phyloP scores from a whole-genome alignment of 2,329 filamentous ascomycete species.

The Epicoccum sorghinum region DNA sequence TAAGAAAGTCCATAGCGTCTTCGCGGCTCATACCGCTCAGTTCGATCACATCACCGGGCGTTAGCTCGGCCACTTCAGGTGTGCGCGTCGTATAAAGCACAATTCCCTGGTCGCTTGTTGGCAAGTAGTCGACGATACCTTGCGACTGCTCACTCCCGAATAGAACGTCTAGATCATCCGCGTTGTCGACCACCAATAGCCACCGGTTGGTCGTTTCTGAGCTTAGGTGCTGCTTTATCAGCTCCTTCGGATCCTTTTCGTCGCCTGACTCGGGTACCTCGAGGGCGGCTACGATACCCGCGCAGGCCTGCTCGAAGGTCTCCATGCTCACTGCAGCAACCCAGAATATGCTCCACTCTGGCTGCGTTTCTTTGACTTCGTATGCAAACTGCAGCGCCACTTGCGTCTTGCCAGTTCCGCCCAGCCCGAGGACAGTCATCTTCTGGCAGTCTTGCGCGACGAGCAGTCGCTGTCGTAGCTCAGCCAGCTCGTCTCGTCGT shows the following conservation, averaged over 20 bases:
- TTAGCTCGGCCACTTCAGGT: constrained; percentile 15
- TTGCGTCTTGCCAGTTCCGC: constrained; percentile 42
- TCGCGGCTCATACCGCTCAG: constrained; percentile 10
- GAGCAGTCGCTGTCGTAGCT: constrained; percentile 33
- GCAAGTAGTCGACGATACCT: constrained; percentile 15
- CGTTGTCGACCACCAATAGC: constrained; percentile 35
- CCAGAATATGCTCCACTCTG: constrained; percentile 30
- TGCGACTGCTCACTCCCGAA: constrained; percentile 22
- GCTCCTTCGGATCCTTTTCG: constrained; percentile 25
- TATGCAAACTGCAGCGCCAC: constrained; percentile 41
- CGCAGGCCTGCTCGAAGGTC: constrained; percentile 27
- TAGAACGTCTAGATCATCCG: constrained; percentile 22
- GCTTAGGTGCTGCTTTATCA: constrained; percentile 30
- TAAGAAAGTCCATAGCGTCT: constrained; percentile 14
- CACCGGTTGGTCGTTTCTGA: constrained; percentile 19
- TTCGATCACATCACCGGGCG: constrained; percentile 18
- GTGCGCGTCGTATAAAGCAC: constrained; percentile 17
- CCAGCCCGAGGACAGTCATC: constrained; percentile 37
- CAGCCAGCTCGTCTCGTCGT: constrained; percentile 28
- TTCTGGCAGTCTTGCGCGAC: constrained; percentile 27
- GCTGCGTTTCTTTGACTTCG: constrained; percentile 19
- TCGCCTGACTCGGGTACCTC: constrained; percentile 12
- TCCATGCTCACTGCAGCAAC: constrained; percentile 28
- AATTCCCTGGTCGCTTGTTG: constrained; percentile 16
- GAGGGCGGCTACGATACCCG: constrained; percentile 16